Conservation (phyloP, 1,284 basidiomycete species). For the Vanrija sp. region DNA sequence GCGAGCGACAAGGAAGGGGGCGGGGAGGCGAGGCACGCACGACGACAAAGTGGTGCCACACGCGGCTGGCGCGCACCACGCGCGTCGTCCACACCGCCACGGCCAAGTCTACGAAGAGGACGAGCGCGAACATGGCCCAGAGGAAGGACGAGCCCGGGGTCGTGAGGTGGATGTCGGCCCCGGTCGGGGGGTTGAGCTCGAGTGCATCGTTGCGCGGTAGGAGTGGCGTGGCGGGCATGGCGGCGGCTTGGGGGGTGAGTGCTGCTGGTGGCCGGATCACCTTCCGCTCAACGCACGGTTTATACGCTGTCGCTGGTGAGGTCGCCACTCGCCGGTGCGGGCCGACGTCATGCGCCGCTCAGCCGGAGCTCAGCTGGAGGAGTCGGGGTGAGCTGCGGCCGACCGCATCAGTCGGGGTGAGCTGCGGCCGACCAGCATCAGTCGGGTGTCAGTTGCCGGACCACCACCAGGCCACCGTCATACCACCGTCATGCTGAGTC, state of each 20-base stretch:
- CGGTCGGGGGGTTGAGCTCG: constrained; percentile 22
- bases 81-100: constrained; percentile 50
- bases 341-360: too few species aligned
- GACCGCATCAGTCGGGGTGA: too few species aligned
- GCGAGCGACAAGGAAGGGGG: neutral
- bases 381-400: too few species aligned
- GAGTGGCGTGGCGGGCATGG: neutral
- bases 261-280: too few species aligned
- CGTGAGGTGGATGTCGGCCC: constrained; percentile 21
- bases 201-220: constrained; percentile 17
- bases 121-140: constrained; percentile 58
- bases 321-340: too few species aligned
- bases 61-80: constrained; percentile 49
- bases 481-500: too few species aligned
- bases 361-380: too few species aligned
- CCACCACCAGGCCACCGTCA: too few species aligned
- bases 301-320: too few species aligned
- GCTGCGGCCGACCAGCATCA: too few species aligned
- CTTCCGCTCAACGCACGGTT: too few species aligned
- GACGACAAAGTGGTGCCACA: constrained; percentile 55
- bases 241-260: neutral
- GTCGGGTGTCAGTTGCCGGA: too few species aligned
- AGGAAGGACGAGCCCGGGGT: constrained; percentile 48
- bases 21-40: constrained; percentile 14
- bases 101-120: constrained; percentile 50